Percentiles rank a stretch among this genome's conserved stretches.
Evolutionary conservation across 1,139 yeast species (phyloP).

Genomic region (Blastobotrys illinoisensis): DNA sequence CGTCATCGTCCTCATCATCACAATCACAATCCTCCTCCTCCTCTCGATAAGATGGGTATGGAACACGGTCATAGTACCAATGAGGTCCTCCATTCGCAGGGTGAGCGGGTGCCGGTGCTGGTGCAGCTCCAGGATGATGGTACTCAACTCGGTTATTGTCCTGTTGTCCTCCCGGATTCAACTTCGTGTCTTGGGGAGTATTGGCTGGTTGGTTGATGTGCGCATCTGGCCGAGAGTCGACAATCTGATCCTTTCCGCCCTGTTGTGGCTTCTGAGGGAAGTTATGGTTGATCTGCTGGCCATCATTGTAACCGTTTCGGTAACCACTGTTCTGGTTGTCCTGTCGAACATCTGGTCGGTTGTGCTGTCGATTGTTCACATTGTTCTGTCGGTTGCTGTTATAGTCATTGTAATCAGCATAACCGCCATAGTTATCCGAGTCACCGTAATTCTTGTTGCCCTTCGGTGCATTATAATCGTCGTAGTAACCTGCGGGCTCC

Average conservation of each 20-base stretch:
- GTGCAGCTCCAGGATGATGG: background rate
- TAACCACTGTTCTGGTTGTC: background rate
- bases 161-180: background rate
- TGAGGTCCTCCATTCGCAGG: background rate
- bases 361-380: background rate
- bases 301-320: background rate
- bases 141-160: background rate
- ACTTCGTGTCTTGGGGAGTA: background rate
- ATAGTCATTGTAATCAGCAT: background rate
- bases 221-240: background rate
- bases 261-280: background rate
- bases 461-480: background rate
- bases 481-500: background rate
- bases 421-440: conserved; percentile 3
- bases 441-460: conserved; percentile 1
- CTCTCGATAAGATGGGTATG: background rate
- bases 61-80: background rate
- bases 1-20: conserved; percentile 4
- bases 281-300: background rate
- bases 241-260: background rate
- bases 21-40: conserved; percentile 2
- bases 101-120: background rate
- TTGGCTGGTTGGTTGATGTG: background rate
- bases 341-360: background rate
- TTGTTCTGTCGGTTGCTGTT: too few species aligned